Evolutionary conservation across 495 filamentous ascomycete species (phyloP), one percentile per base, ranked within the genome.

Genomic region (Neurospora discreta): DNA sequence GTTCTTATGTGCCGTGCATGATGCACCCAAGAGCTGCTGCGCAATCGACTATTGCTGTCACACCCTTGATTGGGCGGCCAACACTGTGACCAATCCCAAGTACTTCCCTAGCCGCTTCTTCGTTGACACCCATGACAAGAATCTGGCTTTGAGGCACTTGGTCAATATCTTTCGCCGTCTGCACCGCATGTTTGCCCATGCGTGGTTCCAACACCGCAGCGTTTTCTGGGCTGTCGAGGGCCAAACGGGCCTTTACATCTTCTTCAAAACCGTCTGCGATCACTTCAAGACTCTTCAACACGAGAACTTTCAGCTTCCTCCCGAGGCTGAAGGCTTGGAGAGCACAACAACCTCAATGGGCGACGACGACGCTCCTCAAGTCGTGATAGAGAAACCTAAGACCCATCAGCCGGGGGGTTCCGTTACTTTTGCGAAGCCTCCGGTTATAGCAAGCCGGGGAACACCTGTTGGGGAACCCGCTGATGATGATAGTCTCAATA

Each of bases 31-130:
- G 82, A 88, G 88, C 73, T 99, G 95, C 84, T 97, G 94, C 80
- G 95, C 95, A 3, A 97, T 99, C 77, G 95, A 99, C 80, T 99
- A 99, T 81, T 98, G 93, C 85, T 97, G 93, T 80, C 95, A 99
- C 79, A 99, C 95, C 0, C 89, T 99, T 52, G 95, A 99, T 81
- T 97, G 95, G 91, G 95, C 95, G 0, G 93, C 91, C 44, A 95
- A 95, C 71, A 91, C 92, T 30, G 89, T 99, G 42, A 96, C 93
- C 13, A 92, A 90, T 70, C 89, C 90, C 58, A 97, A 97, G 82
- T 90, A 92, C 76, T 99, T 99, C 81, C 95, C 95, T 1, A 94
- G 91, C 73, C 87, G 95, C 70, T 86, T 98, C 72, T 92, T 91
- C 5, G 80, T 97, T 40, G 83, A 85, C 33, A 75, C 80, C 5